Evolutionary conservation across 495 filamentous ascomycete species (phyloP), one percentile per base, ranked within the genome.

Genomic region (Xylaria nigripes): DNA sequence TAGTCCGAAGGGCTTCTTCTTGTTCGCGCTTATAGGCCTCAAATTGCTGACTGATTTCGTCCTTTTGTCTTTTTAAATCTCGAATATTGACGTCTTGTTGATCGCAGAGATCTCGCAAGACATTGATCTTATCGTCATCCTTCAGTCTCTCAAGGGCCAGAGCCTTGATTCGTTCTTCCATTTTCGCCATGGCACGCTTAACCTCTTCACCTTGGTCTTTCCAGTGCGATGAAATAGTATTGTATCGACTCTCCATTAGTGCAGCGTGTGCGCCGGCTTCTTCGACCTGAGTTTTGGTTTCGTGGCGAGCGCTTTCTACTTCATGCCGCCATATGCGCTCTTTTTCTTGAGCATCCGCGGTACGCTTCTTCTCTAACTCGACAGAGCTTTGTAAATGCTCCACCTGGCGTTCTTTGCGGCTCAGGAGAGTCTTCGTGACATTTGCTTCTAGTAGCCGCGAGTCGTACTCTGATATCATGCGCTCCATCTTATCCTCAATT

Each of bases 361-460:
- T 78, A 51, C 81, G 79, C 47, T 76, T 72, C 55, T 77, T 79
- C 72, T 95, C 89, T 10, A 71, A 65, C 10, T 88, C 82, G 6
- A 89, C 70, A 44, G 87, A 77, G 1, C 72, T 72, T 54, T 85
- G 83, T 43, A 90, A 64, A 50, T 86, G 82, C 55, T 89, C 86
- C 3, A 95, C 80, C 65, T 90, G 89, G 6, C 86, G 81, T 58
- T 93, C 89, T 59, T 88, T 90, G 40, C 86, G 80, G 42, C 82
- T 78, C 6, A 93, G 76, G 1, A 86, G 79, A 18, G 80, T 79
- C 56, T 86, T 84, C 56, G 86, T 81, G 24, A 84, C 74, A 49
- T 71, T 86, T 21, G 82, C 83, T 51, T 93, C 88, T 49, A 90
- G 74, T 61, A 86, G 72, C 34, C 82, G 77, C 58, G 78, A 80